Conservation (phyloP, 2,329 filamentous ascomycete species). For the Talaromyces islandicus region DNA sequence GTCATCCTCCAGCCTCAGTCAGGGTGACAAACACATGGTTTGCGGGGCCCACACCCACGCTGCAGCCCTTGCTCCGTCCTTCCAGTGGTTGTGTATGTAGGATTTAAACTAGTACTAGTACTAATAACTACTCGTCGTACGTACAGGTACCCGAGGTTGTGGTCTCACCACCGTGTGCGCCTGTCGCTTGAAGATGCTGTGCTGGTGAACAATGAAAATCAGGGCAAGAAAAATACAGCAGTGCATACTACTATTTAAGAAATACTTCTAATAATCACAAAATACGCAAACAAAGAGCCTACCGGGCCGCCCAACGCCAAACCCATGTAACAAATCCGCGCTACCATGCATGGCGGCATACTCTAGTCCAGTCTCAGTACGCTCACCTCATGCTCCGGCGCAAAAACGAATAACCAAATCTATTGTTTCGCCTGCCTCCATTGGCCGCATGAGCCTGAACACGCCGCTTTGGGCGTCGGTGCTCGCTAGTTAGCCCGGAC, state of each 20-base stretch:
- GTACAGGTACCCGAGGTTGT: background rate
- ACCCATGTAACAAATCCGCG: background rate
- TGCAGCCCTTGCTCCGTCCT: too few relatives aligned
- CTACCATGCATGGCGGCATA: background rate
- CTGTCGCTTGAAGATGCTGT: background rate
- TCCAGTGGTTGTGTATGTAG: too few relatives aligned
- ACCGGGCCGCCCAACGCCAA: background rate
- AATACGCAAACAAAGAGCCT: background rate
- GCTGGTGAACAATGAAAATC: background rate
- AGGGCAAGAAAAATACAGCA: too few relatives aligned
- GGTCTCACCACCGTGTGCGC: background rate
- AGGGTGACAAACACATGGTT: background rate
- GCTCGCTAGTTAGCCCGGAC: background rate
- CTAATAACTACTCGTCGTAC: too few relatives aligned
- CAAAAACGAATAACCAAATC: background rate
- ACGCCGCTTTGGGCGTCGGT: background rate
- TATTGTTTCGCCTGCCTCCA: background rate
- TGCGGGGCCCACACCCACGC: background rate
- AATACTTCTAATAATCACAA: too few relatives aligned
- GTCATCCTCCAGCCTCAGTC: background rate
- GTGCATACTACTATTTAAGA: too few relatives aligned
- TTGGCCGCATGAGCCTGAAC: background rate
- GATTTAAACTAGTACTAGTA: too few relatives aligned
- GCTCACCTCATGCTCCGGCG: background rate
- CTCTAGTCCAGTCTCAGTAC: background rate